Percentiles rank a stretch among this genome's conserved stretches.
Evolutionary conservation across 305 asterid species (phyloP).

Genomic region (Rubia balearica): DNA sequence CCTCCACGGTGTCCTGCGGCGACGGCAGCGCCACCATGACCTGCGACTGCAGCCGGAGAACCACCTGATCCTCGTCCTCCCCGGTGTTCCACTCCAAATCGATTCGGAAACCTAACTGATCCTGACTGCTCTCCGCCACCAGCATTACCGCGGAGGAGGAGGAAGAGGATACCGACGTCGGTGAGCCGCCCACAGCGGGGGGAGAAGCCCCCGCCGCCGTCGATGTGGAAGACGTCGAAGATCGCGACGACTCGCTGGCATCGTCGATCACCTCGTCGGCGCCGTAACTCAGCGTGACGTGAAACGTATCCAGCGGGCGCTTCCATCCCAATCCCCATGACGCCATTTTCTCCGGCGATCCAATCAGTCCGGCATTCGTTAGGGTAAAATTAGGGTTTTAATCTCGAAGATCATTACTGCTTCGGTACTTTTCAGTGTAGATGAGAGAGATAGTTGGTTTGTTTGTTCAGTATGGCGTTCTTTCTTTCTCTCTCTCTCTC

Average conservation of each 20-base stretch:
- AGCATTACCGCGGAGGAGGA: slow-evolving; percentile 28
- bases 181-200: slow-evolving; percentile 10
- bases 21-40: slow-evolving; percentile 96
- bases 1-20: slow-evolving; percentile 74
- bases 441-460: neutral
- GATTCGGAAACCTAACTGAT: slow-evolving; percentile 67
- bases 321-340: slow-evolving; percentile 99
- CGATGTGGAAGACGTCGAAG: slow-evolving; percentile 42
- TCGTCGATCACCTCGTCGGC: slow-evolving; percentile 68
- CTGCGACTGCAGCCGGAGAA: slow-evolving; percentile 86
- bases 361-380: neutral
- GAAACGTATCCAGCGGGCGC: slow-evolving; percentile 85
- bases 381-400: neutral
- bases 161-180: slow-evolving; percentile 8
- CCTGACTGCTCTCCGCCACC: slow-evolving; percentile 28
- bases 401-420: neutral
- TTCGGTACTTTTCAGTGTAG: neutral
- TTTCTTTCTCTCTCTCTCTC: neutral
- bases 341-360: slow-evolving; percentile 32
- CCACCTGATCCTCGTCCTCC: slow-evolving; percentile 93
- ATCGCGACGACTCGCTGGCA: slow-evolving; percentile 47
- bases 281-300: slow-evolving; percentile 76
- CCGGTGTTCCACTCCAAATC: slow-evolving; percentile 88
- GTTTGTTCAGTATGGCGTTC: slow-evolving; percentile 1
- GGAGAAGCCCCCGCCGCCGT: slow-evolving; percentile 11